Evolutionary conservation across 2,329 filamentous ascomycete genomes (phyloP).

Genomic region (Fusarium sp.): DNA sequence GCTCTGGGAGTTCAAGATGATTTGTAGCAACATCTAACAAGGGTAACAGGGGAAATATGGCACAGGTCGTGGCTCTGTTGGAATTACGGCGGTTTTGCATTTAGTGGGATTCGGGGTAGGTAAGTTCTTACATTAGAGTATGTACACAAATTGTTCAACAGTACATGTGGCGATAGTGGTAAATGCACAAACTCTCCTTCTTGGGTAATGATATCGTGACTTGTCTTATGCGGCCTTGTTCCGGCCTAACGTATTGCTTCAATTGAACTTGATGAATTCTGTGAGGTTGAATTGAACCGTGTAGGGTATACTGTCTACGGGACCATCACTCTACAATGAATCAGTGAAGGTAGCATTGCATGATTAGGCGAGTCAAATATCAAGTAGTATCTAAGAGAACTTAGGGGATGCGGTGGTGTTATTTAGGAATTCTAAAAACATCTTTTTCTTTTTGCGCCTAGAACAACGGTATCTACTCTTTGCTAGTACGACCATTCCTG

Average conservation of each 20-base stretch:
- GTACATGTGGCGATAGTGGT: neutral
- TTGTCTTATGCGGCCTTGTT: neutral
- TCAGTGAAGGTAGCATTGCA: fast-evolving
- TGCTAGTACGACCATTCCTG: neutral
- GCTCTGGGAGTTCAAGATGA: neutral
- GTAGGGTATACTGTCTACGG: neutral
- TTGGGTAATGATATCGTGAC: neutral
- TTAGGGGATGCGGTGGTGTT: fast-evolving
- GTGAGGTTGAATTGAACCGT: neutral
- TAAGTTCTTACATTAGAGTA: fast-evolving
- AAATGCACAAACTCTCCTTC: neutral
- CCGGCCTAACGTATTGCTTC: fast-evolving
- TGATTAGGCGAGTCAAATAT: neutral
- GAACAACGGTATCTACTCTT: neutral
- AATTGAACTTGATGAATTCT: neutral
- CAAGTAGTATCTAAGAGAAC: fast-evolving
- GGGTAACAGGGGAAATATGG: fast-evolving
- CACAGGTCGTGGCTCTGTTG: neutral
- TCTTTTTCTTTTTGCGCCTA: fast-evolving
- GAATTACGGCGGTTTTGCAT: fast-evolving
- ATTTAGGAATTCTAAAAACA: neutral
- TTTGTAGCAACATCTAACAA: fast-evolving
- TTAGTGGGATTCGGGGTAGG: neutral
- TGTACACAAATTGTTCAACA: fast-evolving
- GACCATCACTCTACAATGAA: too few relatives aligned